Base-by-base conservation (phyloP, 2,329 filamentous ascomycete genomes). In the Oidium heveae region DNA sequence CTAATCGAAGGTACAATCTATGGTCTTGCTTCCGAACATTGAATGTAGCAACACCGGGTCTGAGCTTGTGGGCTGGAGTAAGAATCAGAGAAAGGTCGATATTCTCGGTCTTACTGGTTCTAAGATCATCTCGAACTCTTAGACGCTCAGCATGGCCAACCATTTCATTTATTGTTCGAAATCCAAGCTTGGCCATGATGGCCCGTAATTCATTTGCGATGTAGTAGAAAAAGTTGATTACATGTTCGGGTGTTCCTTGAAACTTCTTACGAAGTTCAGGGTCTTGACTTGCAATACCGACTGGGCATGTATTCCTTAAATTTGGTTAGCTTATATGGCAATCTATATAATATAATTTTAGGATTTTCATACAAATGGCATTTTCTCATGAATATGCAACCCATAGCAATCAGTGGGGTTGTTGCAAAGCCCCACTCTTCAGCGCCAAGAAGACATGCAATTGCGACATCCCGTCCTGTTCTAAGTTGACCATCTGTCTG, bases 1-100 rank as follows among this genome's bases (percentile, higher is more conserved):
- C 89, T 12, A 96, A 75, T 63, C 89, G 85, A 58, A 88, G 80
- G 67, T 95, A 88, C 20, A 96, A 81, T 65, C 84, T 81, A 69
- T 96, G 89, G 62, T 96, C 89, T 70, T 96, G 89, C 75, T 94
- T 95, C 69, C 89, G 84, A 56, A 95, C 88, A 63, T 95, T 95
- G 77, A 94, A 95, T 12, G 88, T 95, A 41, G 89, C 88, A 56
- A 95, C 89, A 58, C 87, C 88, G 54, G 88, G 88, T 58, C 89
- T 84, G 54, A 95, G 83, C 61, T 88, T 91, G 70, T 96, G 88
- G n/a, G 89, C 89, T 3, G 89, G 89, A 0, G 88, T 95, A 53
- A 96, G 72, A 63, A 96, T 91, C 55, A 95, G 78, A 44, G 86
- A 94, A 57, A 95, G 71, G 63, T 95, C 89, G 61, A 95, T 87